Percentiles rank a stretch among this genome's conserved stretches.
phyloP scores from a whole-genome alignment of 371 early-diverging fungal genomes.

The Rhizomucor miehei region DNA sequence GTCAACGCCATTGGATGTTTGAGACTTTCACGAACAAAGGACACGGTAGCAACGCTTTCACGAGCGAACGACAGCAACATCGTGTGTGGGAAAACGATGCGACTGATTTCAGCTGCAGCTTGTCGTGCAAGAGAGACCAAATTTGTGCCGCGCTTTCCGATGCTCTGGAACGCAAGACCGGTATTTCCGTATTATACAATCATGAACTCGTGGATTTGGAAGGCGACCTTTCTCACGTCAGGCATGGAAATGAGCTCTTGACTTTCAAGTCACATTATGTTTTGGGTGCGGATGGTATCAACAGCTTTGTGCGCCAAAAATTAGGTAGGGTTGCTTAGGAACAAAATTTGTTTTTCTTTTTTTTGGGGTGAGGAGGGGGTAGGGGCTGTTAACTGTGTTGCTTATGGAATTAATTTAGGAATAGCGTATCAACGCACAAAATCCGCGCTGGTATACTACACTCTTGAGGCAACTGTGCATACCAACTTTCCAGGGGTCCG shows the following conservation, averaged over 20 bases:
- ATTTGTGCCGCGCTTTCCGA: constrained; percentile 7
- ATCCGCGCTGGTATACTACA: constrained; percentile 23
- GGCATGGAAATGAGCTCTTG: not conserved
- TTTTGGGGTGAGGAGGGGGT: no score
- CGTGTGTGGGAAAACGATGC: constrained; percentile 33
- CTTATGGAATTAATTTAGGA: constrained; percentile 3
- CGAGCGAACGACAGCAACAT: constrained; percentile 14
- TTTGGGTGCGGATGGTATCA: constrained; percentile 34
- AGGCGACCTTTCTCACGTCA: not conserved
- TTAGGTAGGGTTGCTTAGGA: constrained; percentile 25
- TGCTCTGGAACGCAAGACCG: constrained; percentile 2
- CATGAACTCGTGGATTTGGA: constrained; percentile 13
- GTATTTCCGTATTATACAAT: constrained; percentile 3
- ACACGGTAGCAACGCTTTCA: constrained; percentile 15
- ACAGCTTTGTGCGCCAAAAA: constrained; percentile 36
- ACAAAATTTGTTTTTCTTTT: not conserved
- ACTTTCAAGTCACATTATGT: constrained; percentile 25
- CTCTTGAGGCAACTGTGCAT: constrained; percentile 17
- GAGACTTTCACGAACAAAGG: constrained; percentile 24
- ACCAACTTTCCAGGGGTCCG: constrained; percentile 8
- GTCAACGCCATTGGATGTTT: constrained; percentile 27
- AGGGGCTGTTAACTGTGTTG: no score
- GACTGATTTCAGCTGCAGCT: constrained; percentile 26
- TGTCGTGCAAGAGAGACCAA: constrained; percentile 22
- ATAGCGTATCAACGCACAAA: constrained; percentile 12